A percentile compares a stretch with the other conserved stretches of the same genome.
Evolutionary conservation across 2,329 filamentous ascomycete species (phyloP).

Genomic region (Botrytis paeoniae): DNA sequence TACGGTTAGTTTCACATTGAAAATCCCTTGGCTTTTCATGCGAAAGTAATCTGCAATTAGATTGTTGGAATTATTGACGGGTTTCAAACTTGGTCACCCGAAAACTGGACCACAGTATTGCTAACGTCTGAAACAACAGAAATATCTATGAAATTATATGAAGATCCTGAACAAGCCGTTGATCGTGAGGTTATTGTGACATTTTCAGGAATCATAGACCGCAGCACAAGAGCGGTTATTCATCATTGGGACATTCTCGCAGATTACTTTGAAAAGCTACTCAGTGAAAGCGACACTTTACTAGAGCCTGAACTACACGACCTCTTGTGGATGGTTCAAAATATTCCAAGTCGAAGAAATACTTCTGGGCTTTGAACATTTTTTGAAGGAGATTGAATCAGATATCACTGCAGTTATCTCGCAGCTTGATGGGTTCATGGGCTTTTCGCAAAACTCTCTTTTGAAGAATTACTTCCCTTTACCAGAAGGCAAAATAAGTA

Average conservation of each 20-base stretch:
- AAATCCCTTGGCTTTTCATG: not conserved
- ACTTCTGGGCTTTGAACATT: not conserved
- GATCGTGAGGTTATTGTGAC: not conserved
- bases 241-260: not conserved
- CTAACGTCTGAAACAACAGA: not conserved
- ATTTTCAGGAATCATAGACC: not conserved
- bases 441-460: not conserved
- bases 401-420: not conserved
- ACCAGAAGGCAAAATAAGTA: not conserved
- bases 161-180: not conserved
- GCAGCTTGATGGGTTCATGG: not conserved
- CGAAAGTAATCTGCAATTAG: not conserved
- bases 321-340: not conserved
- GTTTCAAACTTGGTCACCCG: not conserved
- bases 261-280: not conserved
- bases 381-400: not conserved
- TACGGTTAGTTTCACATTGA: not conserved
- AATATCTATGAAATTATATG: accelerated
- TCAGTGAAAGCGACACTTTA: not conserved
- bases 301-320: not conserved
- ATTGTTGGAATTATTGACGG: not conserved
- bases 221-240: not conserved
- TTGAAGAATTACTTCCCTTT: not conserved
- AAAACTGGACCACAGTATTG: not conserved
- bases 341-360: not conserved